These are phyloP conservation scores for Suillus americanus DNA, from an alignment of 768 basidiomycete species.

Conservation along the genomic window DNA sequence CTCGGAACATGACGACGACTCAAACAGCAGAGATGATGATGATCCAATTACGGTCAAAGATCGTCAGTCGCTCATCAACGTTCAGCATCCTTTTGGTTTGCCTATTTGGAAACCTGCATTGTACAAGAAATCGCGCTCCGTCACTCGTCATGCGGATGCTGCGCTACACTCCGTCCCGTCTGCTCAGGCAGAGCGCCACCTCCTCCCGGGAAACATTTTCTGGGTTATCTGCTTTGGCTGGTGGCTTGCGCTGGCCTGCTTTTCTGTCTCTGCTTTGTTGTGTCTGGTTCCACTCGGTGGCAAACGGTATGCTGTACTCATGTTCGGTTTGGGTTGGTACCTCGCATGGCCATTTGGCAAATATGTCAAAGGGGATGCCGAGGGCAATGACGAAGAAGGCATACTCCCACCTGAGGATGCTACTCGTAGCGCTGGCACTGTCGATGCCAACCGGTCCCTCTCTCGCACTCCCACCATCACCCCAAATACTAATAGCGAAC, in stretches of 20 bases:
- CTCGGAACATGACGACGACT: conserved; percentile 10
- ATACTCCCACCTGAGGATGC: conserved; percentile 34
- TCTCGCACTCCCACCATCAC: conserved; percentile 46
- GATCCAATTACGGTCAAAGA: conserved; percentile 93
- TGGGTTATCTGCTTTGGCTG: conserved; percentile 91
- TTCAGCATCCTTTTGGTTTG: conserved; percentile 97
- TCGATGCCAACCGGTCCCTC: conserved; percentile 35
- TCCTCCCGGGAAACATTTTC: conserved; percentile 91
- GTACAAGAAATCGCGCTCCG: conserved; percentile 96
- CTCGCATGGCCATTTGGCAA: conserved; percentile 98
- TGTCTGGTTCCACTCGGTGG: conserved; percentile 80
- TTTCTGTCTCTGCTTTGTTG: conserved; percentile 65
- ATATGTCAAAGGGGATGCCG: conserved; percentile 85
- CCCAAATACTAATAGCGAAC: conserved; percentile 46
- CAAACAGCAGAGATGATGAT: conserved; percentile 44
- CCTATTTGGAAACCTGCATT: conserved; percentile 99
- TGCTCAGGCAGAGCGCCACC: conserved; percentile 88
- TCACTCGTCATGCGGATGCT: conserved; percentile 94
- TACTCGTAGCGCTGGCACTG: conserved; percentile 14
- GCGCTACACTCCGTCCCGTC: conserved; percentile 92
- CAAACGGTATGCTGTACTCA: conserved; percentile 75
- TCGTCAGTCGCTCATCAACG: conserved; percentile 97
- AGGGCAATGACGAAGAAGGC: conserved; percentile 42
- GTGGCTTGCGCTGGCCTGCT: conserved; percentile 82
- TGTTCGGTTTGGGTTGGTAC: conserved; percentile 95